phyloP scores from a whole-genome alignment of 108 stramenopile genomes.

The Epithemia pelagica region DNA sequence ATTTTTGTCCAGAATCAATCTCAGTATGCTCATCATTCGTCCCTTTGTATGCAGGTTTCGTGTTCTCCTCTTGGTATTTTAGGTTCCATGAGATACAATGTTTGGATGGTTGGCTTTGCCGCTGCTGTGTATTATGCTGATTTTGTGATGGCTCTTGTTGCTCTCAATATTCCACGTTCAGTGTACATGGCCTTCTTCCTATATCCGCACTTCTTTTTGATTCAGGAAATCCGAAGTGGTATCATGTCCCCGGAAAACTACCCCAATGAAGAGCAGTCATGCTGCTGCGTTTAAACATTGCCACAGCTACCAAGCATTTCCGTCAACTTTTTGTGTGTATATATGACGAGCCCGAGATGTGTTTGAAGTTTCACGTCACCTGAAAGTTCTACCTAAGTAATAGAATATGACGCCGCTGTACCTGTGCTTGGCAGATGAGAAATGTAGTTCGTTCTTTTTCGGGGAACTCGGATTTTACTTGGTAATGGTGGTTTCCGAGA shows the following conservation, averaged over 20 bases:
- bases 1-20: no score
- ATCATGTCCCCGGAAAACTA: conserved; percentile 36
- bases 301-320: no score
- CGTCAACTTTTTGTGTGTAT: no score
- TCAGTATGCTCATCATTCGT: no score
- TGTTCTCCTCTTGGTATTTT: not conserved
- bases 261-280: conserved; percentile 28
- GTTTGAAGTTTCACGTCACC: no score
- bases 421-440: no score
- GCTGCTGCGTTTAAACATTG: conserved; percentile 32
- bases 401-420: no score
- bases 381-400: no score
- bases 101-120: not conserved
- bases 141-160: not conserved
- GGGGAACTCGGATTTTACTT: no score
- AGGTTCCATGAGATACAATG: not conserved
- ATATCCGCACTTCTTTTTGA: conserved; percentile 30
- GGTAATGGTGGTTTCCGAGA: no score
- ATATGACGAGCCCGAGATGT: no score
- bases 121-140: not conserved
- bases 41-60: not conserved
- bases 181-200: conserved; percentile 12
- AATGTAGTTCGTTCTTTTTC: no score
- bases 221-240: conserved; percentile 22
- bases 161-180: conserved; percentile 1